phyloP scores from a whole-genome alignment of 441 rosid species.

The Gossypium aridum region DNA sequence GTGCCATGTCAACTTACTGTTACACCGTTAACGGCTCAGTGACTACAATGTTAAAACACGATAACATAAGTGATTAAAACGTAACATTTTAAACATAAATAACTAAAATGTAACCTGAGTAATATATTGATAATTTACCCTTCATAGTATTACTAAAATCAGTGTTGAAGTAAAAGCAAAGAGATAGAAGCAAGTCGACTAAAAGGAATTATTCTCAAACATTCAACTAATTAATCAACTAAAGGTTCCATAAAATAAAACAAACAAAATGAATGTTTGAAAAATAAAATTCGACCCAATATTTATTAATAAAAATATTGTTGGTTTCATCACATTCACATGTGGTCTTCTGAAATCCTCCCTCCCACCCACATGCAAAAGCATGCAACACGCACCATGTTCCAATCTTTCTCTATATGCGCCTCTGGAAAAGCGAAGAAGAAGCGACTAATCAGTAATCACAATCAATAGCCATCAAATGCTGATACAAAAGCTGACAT shows the following conservation, averaged over 20 bases:
- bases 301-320: background rate
- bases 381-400: constrained; percentile 29
- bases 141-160: too few species aligned
- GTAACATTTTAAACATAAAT: too few species aligned
- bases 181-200: background rate
- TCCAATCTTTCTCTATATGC: constrained; percentile 19
- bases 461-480: constrained; percentile 8
- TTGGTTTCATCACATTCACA: constrained; percentile 13
- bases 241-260: background rate
- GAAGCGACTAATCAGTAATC: constrained; percentile 15
- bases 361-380: constrained; percentile 35
- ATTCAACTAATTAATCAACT: background rate
- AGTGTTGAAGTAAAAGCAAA: background rate
- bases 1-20: too few species aligned
- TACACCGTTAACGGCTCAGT: accelerated
- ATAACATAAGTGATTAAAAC: too few species aligned
- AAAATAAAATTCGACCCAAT: constrained; percentile 13
- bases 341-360: constrained; percentile 40
- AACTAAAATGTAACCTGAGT: accelerated
- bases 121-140: too few species aligned
- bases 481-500: constrained; percentile 18
- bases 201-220: background rate
- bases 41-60: too few species aligned
- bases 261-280: background rate
- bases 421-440: constrained; percentile 21